phyloP scores from a whole-genome alignment of 345 rosid genomes.

The Eucalyptus paniculata region DNA sequence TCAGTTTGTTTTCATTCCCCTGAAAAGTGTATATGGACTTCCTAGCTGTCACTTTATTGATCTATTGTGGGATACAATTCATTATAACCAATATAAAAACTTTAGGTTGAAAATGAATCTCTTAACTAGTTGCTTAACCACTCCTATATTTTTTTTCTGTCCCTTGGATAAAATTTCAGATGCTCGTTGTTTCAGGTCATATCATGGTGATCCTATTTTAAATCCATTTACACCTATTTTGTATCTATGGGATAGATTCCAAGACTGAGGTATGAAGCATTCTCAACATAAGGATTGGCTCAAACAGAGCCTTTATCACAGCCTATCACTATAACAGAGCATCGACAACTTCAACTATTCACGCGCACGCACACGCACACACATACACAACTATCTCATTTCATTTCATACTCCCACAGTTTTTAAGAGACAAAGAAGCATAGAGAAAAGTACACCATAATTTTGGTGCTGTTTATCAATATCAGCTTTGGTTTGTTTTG shows the following conservation, averaged over 20 bases:
- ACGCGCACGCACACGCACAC: no score
- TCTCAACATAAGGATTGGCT: not conserved
- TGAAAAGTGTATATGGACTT: not conserved
- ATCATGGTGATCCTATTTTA: slow-evolving; percentile 75
- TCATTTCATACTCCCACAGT: no score
- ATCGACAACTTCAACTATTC: no score
- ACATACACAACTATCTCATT: no score
- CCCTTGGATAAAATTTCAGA: not conserved
- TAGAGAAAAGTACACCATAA: no score
- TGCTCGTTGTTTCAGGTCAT: slow-evolving; percentile 37
- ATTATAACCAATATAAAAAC: not conserved
- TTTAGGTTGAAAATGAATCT: not conserved
- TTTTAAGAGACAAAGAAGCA: no score
- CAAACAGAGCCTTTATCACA: fast-evolving
- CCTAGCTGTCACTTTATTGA: not conserved
- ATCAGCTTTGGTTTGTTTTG: no score
- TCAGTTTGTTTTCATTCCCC: not conserved
- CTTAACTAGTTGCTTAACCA: not conserved
- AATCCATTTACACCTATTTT: slow-evolving; percentile 89
- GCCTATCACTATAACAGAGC: fast-evolving
- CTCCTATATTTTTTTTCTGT: not conserved
- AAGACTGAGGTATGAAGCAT: slow-evolving; percentile 64
- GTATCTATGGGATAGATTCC: slow-evolving; percentile 76
- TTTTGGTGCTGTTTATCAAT: no score
- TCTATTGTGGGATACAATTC: not conserved